Evolutionary conservation across 176 grass and related monocot genomes (phyloP).

Genomic region (Eragrostis nindensis): DNA sequence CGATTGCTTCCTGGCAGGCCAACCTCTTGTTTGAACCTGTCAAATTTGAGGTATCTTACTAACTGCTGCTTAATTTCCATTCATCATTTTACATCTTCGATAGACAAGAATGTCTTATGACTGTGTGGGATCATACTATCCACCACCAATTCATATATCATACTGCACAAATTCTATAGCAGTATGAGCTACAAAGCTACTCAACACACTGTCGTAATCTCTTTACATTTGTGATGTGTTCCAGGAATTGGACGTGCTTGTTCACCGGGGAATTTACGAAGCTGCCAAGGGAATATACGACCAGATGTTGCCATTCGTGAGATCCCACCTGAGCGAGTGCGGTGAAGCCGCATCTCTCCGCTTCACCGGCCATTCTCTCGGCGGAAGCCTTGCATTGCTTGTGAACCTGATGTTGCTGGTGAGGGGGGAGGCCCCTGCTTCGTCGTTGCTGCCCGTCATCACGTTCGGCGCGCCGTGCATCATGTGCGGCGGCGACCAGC

Average conservation of each 20-base stretch:
- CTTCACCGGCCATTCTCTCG: slow-evolving; percentile 94
- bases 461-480: slow-evolving; percentile 92
- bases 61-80: background rate
- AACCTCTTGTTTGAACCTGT: slow-evolving; percentile 96
- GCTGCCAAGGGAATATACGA: slow-evolving; percentile 91
- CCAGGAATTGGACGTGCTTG: slow-evolving; percentile 76
- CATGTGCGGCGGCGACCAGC: slow-evolving; percentile 91
- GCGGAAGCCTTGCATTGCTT: slow-evolving; percentile 77
- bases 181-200: background rate
- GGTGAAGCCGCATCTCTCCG: slow-evolving; percentile 57
- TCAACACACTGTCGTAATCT: slow-evolving; percentile 13
- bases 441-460: slow-evolving; percentile 73
- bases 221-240: background rate
- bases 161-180: background rate
- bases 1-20: slow-evolving; percentile 87
- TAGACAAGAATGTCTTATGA: background rate
- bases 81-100: background rate
- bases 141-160: slow-evolving; percentile 6
- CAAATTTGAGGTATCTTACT: slow-evolving; percentile 80
- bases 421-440: slow-evolving; percentile 50
- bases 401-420: slow-evolving; percentile 91
- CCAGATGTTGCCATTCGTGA: slow-evolving; percentile 84
- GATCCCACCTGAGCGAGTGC: slow-evolving; percentile 52
- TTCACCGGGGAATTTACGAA: slow-evolving; percentile 95
- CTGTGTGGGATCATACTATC: background rate